Evolutionary conservation across 2,329 filamentous ascomycete species (phyloP).

Genomic region (Pseudogymnoascus sp.): DNA sequence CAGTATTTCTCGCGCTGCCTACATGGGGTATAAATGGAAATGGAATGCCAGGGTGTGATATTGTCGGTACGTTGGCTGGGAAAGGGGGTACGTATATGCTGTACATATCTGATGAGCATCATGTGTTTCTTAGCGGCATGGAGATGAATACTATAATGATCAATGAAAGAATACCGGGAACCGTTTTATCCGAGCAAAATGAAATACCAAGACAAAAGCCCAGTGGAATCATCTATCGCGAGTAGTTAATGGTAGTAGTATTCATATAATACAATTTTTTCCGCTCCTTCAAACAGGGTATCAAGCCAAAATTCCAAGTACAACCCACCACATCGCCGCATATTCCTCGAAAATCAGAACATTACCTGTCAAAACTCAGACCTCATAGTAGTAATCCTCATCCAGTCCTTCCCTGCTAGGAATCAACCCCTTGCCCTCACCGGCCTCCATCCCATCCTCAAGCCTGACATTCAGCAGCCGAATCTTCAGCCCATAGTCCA

Average conservation of each 20-base stretch:
- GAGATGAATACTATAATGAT: neutral
- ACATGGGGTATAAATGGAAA: conserved; percentile 4
- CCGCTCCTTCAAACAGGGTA: conserved; percentile 7
- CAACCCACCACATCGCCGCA: neutral
- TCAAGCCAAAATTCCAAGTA: conserved; percentile 11
- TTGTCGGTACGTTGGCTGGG: neutral
- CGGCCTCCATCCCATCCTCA: conserved; percentile 61
- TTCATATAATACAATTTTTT: conserved; percentile 3
- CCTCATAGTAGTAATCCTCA: conserved; percentile 89
- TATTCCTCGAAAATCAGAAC: neutral
- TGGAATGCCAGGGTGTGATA: neutral
- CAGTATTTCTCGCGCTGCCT: neutral
- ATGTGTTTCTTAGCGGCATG: neutral
- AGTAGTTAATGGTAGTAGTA: neutral
- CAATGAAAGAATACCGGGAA: neutral
- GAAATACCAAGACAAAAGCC: neutral
- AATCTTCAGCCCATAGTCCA: conserved; percentile 89
- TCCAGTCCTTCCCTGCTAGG: conserved; percentile 80
- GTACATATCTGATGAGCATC: neutral
- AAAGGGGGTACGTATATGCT: neutral
- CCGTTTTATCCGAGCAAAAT: neutral
- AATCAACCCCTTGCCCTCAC: conserved; percentile 61
- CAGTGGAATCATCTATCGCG: neutral
- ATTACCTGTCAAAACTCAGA: conserved; percentile 34
- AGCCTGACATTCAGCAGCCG: conserved; percentile 83